Evolutionary conservation across 768 basidiomycete genomes (phyloP), one percentile per base, ranked within the genome.

Genomic region (Melanogaster broomeanus): DNA sequence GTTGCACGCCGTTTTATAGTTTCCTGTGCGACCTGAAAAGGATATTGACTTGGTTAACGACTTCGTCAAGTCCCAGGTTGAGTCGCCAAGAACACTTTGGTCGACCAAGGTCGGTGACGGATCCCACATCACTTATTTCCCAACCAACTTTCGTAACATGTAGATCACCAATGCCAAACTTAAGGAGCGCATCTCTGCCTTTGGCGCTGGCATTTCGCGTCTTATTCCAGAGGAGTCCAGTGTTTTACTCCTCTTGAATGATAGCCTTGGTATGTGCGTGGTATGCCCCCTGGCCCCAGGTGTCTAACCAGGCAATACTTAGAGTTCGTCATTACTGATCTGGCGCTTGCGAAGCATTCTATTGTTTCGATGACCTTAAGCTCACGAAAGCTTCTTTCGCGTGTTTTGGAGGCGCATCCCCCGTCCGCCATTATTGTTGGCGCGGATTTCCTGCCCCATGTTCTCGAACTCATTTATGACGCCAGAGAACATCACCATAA

Each of bases 281-380:
- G 44, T 50, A 38, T 39, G 21, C 41, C n/a, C 10, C 30, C 22
- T 2, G 40, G 19, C n/a, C 10, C 34, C 27, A 13, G 49, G 21
- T 6, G 6, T 52, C 53, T 21, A 21, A 30, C 41, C 33, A 21
- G 27, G 51, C 35, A 19, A 27, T 24, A 22, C 41, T 27, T 61
- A 90, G 91, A 88, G 71, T 94, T 88, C 65, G 61, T 93, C 61
- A 80, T 93, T 41, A 75, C 82, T 25, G 91, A 93, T 70, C 76
- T 94, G 24, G 90, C 90, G 2, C 77, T 94, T 38, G 84, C 86
- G 2, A 80, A 82, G 6, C 78, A 83, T 55, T 85, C 84, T 10
- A 82, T 90, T 49, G 75, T 78, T 3, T 87, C 89, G 0, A 76
- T 85, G 62, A 92, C 84, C 6, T 71, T 87, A 49, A 73, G 78